Conservation (phyloP, 169 alveolate genomes). For the Ichthyophthirius multifiliis region DNA sequence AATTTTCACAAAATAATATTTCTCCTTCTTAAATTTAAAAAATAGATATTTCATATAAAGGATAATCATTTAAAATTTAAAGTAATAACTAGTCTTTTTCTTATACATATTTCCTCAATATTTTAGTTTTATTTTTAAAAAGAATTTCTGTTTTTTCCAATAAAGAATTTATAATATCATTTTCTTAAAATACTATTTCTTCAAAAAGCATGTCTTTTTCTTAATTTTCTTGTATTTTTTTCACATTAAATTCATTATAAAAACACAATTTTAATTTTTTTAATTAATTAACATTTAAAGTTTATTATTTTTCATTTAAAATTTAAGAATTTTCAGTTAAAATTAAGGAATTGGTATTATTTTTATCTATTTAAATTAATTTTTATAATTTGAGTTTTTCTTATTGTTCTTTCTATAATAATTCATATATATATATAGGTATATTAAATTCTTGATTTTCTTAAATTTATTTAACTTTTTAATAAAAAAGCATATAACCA, state of each 20-base stretch:
- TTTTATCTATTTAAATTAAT: neutral
- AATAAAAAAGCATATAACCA: constrained; percentile 66
- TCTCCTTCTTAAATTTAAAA: neutral
- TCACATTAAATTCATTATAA: too few relatives aligned
- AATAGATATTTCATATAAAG: neutral
- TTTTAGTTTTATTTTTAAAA: neutral
- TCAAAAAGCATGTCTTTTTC: too few relatives aligned
- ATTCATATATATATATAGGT: neutral
- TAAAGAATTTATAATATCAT: too few relatives aligned
- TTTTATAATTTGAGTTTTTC: neutral
- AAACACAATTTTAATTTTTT: too few relatives aligned
- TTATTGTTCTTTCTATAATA: neutral
- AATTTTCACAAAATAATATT: neutral
- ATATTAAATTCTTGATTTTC: neutral
- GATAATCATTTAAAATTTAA: neutral
- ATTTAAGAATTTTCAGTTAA: too few relatives aligned
- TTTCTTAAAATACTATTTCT: too few relatives aligned
- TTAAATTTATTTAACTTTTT: neutral
- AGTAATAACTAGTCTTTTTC: neutral
- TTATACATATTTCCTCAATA: neutral
- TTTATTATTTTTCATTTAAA: neutral
- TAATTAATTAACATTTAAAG: too few relatives aligned
- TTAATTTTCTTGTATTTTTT: too few relatives aligned
- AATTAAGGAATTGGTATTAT: too few relatives aligned
- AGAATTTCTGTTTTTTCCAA: neutral